Conservation (phyloP, 2,329 filamentous ascomycete genomes). For the Hypoxylon sp. region DNA sequence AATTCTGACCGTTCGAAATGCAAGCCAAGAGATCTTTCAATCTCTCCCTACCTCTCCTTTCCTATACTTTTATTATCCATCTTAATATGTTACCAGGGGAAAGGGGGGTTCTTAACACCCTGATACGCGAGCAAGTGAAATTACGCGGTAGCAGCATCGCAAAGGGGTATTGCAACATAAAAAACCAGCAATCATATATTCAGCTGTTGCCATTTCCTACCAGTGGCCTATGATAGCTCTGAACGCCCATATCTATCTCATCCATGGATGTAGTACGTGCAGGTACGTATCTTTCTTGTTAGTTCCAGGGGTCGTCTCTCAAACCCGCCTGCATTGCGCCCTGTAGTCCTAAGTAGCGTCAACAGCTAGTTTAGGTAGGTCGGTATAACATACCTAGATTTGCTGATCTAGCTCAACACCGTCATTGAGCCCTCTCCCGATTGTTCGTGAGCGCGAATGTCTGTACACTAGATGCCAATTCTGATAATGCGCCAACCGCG, state of each 20-base stretch:
- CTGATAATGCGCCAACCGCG: constrained; percentile 5
- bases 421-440: neutral
- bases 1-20: constrained; percentile 30
- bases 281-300: neutral
- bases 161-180: neutral
- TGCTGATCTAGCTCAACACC: neutral
- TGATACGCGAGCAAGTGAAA: neutral
- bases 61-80: neutral
- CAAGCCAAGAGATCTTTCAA: constrained; percentile 24
- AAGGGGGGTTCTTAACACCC: no score
- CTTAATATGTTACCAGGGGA: neutral
- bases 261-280: no score
- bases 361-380: constrained; percentile 35
- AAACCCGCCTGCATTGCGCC: neutral
- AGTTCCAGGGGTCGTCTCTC: neutral
- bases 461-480: neutral
- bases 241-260: neutral
- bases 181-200: constrained; percentile 10
- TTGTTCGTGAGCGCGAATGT: neutral
- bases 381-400: neutral
- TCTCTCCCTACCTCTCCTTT: constrained; percentile 1
- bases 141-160: neutral
- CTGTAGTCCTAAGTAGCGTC: constrained; percentile 6
- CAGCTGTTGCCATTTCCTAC: neutral
- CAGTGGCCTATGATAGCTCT: constrained; percentile 9